Evolutionary conservation across 306 rosid genomes (phyloP), one percentile per base, ranked within the genome.

Genomic region (Neltuma alba): DNA sequence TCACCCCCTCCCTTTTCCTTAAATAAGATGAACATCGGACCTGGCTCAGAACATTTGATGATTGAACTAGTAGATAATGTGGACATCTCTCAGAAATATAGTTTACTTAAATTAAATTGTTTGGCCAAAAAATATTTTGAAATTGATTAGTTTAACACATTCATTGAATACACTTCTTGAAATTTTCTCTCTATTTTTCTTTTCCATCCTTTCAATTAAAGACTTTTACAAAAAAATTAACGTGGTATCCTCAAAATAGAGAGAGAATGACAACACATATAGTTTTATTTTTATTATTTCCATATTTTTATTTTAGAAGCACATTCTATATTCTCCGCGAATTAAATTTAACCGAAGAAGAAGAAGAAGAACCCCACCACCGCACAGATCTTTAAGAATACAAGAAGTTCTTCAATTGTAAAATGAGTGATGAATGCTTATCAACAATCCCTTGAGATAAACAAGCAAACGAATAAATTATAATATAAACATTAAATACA

Each of bases 401-500:
- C 28, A 50, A 4, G 20, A 65, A 27, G 9, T 30, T 71, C 36
- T 57, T 55, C 52, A 65, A n/a, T 36, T 25, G 66, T 72, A 60
- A 48, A 48, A 27, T 42, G 57, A 27, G 68, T 37, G 57, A 84
- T 77, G 63, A 60, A 66, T 60, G 41, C 33, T 76, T 57, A 80
- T 80, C 52, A 81, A 69, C 70, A 81, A 70, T 57, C 61, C 75
- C 31, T 21, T 47, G n/a, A 28, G 44, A 82, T 57, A 79, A 70
- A 47, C 38, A 76, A 62, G 7, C 47, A 18, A 64, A 64, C 9
- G 34, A 36, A 64, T 14, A 20, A 83, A 33, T 55, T 73, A 40
- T 33, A 48, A n/a, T 55, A 69, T 78, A 80, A 74, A 23, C 9
- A 23, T 57, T 57, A 25, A 23, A 70, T 81, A 70, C 84, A 87